Conservation (phyloP, 2,329 filamentous ascomycete species). For the Cercospora beticola region DNA sequence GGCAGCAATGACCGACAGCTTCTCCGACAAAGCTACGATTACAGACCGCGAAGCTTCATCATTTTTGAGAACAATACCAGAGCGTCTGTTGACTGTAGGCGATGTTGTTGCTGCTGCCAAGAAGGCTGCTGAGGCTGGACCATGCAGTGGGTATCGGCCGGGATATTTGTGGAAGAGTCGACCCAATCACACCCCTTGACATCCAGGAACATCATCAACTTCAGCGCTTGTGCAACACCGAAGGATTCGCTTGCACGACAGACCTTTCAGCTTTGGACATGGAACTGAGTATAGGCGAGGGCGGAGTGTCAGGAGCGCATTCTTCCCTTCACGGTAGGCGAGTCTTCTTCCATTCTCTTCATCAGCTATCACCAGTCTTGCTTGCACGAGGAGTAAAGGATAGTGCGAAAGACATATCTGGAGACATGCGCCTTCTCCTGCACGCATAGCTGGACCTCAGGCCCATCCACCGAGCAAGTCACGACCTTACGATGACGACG, state of each 20-base stretch:
- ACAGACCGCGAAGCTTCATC: not conserved
- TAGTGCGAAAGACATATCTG: not conserved
- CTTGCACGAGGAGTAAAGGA: not conserved
- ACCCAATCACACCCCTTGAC: not conserved
- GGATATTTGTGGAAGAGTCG: constrained; percentile 3
- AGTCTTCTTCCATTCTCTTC: not conserved
- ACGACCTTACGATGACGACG: not conserved
- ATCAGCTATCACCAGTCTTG: not conserved
- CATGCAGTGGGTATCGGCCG: not conserved
- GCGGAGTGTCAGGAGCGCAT: not conserved
- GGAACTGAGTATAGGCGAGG: not conserved
- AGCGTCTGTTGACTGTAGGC: no score
- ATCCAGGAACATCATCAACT: constrained; percentile 7
- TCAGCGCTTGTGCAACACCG: constrained; percentile 3
- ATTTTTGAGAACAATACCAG: no score
- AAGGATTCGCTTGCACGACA: constrained; percentile 9
- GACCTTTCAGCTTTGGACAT: not conserved
- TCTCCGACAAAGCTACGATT: not conserved
- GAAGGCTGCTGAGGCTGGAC: not conserved
- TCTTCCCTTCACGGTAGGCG: not conserved
- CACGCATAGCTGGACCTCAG: not conserved
- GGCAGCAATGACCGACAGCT: not conserved
- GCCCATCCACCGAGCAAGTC: not conserved
- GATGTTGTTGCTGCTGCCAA: not conserved
- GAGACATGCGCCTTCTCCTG: not conserved